Evolutionary conservation across 495 filamentous ascomycete species (phyloP).

Genomic region (Pseudevernia furfuracea): DNA sequence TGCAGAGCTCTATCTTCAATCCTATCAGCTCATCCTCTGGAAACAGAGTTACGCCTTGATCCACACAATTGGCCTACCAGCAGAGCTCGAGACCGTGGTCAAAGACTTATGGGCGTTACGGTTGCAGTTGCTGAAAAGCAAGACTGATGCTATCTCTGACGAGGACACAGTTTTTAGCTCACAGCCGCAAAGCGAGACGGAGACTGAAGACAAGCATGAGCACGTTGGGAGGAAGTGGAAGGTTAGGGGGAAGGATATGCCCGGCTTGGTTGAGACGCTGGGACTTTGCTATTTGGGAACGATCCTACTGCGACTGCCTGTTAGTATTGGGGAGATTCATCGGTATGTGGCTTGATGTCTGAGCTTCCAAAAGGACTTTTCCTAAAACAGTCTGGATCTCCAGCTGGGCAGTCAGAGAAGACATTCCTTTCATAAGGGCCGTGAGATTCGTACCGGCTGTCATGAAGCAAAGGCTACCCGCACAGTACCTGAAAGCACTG

Average conservation of each 20-base stretch:
- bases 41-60: slow-evolving; percentile 63
- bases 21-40: slow-evolving; percentile 74
- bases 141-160: slow-evolving; percentile 33
- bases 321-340: slow-evolving; percentile 56
- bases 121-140: slow-evolving; percentile 43
- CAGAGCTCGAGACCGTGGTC: slow-evolving; percentile 55
- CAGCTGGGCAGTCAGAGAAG: slow-evolving; percentile 39
- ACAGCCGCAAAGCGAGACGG: slow-evolving; percentile 32
- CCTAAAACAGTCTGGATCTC: slow-evolving; percentile 15
- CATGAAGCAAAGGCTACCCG: slow-evolving; percentile 56
- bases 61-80: slow-evolving; percentile 51
- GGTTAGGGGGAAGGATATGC: slow-evolving; percentile 33
- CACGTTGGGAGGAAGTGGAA: slow-evolving; percentile 27
- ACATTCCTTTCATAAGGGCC: slow-evolving; percentile 41
- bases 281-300: slow-evolving; percentile 60
- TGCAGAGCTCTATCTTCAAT: slow-evolving; percentile 70
- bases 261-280: slow-evolving; percentile 55
- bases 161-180: slow-evolving; percentile 46
- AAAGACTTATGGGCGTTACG: slow-evolving; percentile 65
- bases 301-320: slow-evolving; percentile 54
- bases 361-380: background rate
- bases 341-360: slow-evolving; percentile 35
- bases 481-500: slow-evolving; percentile 49
- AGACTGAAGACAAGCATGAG: slow-evolving; percentile 28
- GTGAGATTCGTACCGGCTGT: slow-evolving; percentile 51